These are phyloP conservation scores for Leccinum olivaceopallidum DNA, from an alignment of 768 basidiomycete genomes.

Conservation along the genomic window DNA sequence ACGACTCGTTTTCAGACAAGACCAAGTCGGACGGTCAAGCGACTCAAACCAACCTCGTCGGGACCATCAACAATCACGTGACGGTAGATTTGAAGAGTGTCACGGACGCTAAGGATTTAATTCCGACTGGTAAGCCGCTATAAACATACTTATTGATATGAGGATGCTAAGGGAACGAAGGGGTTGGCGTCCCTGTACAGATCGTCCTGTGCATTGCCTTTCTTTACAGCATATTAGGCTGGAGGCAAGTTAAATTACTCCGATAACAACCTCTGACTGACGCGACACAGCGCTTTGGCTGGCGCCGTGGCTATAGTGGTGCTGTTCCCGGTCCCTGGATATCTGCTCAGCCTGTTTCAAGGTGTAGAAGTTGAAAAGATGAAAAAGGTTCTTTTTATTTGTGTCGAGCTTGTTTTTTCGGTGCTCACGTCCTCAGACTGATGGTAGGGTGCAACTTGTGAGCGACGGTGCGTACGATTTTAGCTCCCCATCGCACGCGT, in stretches of 20 bases:
- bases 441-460: constrained; percentile 51
- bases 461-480: constrained; percentile 49
- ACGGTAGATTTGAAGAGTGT: constrained; percentile 41
- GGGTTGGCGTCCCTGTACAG: constrained; percentile 5
- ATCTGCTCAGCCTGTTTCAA: constrained; percentile 49
- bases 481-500: neutral
- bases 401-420: constrained; percentile 23
- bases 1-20: constrained; percentile 1
- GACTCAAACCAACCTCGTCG: constrained; percentile 51
- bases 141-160: constrained; percentile 5
- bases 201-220: constrained; percentile 5
- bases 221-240: constrained; percentile 9
- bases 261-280: constrained; percentile 34
- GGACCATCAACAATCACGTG: constrained; percentile 75
- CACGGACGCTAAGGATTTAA: constrained; percentile 15
- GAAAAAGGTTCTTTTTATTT: constrained; percentile 36
- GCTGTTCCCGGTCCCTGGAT: constrained; percentile 58
- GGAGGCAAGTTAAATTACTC: constrained; percentile 4
- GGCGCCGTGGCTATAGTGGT: constrained; percentile 54
- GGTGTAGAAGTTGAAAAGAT: constrained; percentile 49
- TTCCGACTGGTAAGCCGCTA: neutral
- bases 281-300: constrained; percentile 52
- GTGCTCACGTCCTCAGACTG: constrained; percentile 33
- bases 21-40: constrained; percentile 23
- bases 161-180: constrained; percentile 34